Base-by-base conservation (phyloP, 164 flowering plant species). In the Stephania yunnanensis region DNA sequence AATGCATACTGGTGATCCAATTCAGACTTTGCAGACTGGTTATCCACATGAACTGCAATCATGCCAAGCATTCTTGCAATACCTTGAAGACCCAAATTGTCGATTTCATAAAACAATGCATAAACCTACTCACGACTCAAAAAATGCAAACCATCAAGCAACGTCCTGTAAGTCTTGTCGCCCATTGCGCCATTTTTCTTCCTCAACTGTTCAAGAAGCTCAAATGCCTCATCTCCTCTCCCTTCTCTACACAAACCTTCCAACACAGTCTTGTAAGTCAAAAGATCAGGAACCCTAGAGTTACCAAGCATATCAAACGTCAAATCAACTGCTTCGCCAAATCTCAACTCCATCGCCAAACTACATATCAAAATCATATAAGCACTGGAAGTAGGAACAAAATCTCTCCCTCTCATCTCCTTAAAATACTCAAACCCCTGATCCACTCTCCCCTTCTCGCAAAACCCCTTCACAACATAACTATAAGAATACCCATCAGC, bases 211-310 rank as follows among this genome's bases (percentile, higher is more conserved):
- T 93, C 91, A 53, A 95, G 88, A 46, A 91, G 76, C 19, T 86
- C 85, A 69, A 87, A 84, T 15, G 97, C 97, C 30, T 90, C 94
- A 58, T 81, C 70, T 29, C 79, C 89, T 83, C 81, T 87, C 68
- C 97, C 94, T 46, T 82, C 90, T 81, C 93, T 77, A 74, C 94
- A 93, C 85, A 95, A 72, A 20, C 84, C 95, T 72, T 89, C 97
- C 80, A 95, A 79, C 46, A 93, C 63, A 4, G 97, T 93, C 83
- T 80, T 90, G 71, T 91, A 93, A 7, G 97, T 95, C 81, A 94
- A 81, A 73, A 87, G 44, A 84, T 92, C 97, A 0, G 97, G 98
- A 17, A 77, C 77, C 94, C 81, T 82, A 0, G 82, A 77, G 78
- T 86, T 83, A 6, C 71, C 75, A 78, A 95, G 75, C 97, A 95